A percentile compares a stretch with the other conserved stretches of the same genome.
Evolutionary conservation across 2,329 filamentous ascomycete species (phyloP).

Genomic region (Penicillium italicum): DNA sequence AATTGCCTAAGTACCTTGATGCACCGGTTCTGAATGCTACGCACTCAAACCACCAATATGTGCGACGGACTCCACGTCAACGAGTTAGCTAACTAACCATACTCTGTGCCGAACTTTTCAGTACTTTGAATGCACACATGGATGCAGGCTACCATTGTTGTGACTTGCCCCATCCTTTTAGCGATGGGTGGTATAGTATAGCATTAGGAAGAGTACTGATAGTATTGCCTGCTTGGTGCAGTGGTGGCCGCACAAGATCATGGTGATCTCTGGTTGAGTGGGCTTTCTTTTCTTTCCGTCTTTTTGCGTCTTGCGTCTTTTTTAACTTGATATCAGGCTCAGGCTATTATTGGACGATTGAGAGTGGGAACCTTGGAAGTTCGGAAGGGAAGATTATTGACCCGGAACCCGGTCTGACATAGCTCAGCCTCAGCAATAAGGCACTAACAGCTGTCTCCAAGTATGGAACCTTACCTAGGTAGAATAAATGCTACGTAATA

Average conservation of each 20-base stretch:
- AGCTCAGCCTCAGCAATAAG: background rate
- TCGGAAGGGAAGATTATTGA: background rate
- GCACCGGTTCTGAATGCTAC: too few relatives aligned
- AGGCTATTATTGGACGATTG: background rate
- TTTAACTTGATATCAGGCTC: too few relatives aligned
- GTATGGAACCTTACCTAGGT: background rate
- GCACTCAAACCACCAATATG: too few relatives aligned
- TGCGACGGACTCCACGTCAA: background rate
- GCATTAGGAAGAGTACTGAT: too few relatives aligned
- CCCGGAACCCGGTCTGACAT: background rate
- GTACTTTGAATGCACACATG: too few relatives aligned
- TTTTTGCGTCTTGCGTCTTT: too few relatives aligned
- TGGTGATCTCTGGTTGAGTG: too few relatives aligned
- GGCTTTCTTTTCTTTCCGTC: too few relatives aligned
- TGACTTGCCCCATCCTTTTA: background rate
- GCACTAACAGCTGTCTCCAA: slow-evolving; percentile 9
- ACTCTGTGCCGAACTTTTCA: too few relatives aligned
- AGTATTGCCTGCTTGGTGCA: too few relatives aligned
- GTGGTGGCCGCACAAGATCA: too few relatives aligned
- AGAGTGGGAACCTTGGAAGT: background rate
- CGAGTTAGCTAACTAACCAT: background rate
- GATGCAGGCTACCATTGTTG: background rate
- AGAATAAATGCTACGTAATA: slow-evolving; percentile 15
- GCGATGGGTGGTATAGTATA: background rate
- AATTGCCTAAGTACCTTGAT: background rate